Evolutionary conservation across 768 basidiomycete species (phyloP).

Genomic region (Postia placenta): DNA sequence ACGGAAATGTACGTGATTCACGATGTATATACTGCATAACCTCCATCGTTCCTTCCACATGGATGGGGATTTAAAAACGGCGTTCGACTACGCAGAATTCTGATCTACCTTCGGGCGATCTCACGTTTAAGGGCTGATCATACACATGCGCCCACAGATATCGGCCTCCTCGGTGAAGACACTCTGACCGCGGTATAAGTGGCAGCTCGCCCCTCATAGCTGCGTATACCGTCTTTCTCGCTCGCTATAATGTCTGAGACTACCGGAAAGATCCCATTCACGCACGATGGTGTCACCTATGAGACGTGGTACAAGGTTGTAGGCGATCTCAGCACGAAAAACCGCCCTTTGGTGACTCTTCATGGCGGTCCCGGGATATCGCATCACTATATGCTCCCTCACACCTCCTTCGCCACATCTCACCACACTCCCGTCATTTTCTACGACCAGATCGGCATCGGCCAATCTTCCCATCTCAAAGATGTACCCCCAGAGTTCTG

Average conservation of each 20-base stretch:
- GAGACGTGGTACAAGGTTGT: constrained; percentile 48
- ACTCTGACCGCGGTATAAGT: too few species aligned
- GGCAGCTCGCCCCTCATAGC: too few species aligned
- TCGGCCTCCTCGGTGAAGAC: too few species aligned
- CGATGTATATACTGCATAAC: too few species aligned
- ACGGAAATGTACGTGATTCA: too few species aligned
- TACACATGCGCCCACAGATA: too few species aligned
- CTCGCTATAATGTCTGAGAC: not conserved
- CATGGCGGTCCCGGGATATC: constrained; percentile 50
- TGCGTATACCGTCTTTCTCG: too few species aligned
- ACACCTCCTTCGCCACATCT: constrained; percentile 31
- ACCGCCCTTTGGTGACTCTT: constrained; percentile 39
- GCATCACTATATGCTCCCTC: constrained; percentile 34
- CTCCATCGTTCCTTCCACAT: too few species aligned
- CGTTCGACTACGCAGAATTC: too few species aligned
- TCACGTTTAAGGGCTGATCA: too few species aligned
- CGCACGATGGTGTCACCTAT: constrained; percentile 8
- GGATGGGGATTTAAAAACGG: too few species aligned
- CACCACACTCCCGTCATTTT: constrained; percentile 39
- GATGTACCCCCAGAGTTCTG: constrained; percentile 47
- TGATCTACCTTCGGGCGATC: too few species aligned
- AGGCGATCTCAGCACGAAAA: constrained; percentile 33
- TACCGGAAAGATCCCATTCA: not conserved
- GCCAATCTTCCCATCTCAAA: constrained; percentile 46
- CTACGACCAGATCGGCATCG: constrained; percentile 50